Base-by-base conservation (phyloP, 495 filamentous ascomycete species). In the Evernia prunastri region DNA sequence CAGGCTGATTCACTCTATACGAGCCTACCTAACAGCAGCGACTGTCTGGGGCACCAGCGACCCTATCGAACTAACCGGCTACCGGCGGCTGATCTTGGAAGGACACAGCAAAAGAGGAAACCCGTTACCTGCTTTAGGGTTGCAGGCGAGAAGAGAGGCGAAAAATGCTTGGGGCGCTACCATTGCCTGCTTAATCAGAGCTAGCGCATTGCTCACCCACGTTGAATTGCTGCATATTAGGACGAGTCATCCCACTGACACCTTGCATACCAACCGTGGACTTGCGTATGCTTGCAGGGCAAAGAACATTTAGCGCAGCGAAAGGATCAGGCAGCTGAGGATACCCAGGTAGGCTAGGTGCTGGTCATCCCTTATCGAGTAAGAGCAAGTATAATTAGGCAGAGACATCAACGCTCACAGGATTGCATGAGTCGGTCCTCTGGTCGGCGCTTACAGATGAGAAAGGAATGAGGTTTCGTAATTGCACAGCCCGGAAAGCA, bases 91-190 rank as follows among this genome's bases (percentile, higher is more conserved):
- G 9, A 42, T 56, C 31, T 62, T 17, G 35, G 15, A 13, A 49
- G 39, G n/a, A 15, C 35, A 39, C 33, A 39, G 29, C 56, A 39
- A 36, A 42, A 42, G 31, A 23, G 56, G 37, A 42, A 58, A 13
- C 35, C 33, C n/a, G n/a, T 42, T 35, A 58, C 25, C 20, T 53
- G 27, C 27, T 53, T 49, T 53, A 6, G 35, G n/a, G 17, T 31
- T 49, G 53, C 56, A 49, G 40, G 54, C n/a, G 33, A 59, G 25
- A 20, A 56, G 17, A 58, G n/a, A 53, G 27, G 49, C 49, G 49
- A 53, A 23, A 64, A 64, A 47, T 64, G 62, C 62, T 64, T 64
- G 62, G 62, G 62, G 62, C 62, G 62, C 62, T 64, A 64, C 54
- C 33, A 47, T 20, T 58, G 58, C 56, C 62, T 64, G 62, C 62